These are phyloP conservation scores for Xerocomus amazonicus DNA, from an alignment of 1,284 basidiomycete species.

Conservation along the genomic window DNA sequence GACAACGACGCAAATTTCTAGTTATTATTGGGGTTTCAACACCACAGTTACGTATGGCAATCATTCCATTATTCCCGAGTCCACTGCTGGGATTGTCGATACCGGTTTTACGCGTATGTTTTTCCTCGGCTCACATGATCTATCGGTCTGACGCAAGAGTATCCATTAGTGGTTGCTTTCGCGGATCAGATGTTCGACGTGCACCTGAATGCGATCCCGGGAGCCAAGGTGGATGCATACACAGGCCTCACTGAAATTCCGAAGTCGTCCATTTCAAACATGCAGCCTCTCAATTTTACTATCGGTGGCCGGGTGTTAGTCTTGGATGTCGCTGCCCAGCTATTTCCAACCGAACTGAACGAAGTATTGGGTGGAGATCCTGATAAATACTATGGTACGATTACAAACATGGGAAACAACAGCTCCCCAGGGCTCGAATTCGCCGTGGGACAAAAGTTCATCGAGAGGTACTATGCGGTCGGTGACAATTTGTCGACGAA, in stretches of 20 bases:
- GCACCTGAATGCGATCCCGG: constrained; percentile 1
- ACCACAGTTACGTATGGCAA: constrained; percentile 13
- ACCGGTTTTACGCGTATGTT: no score
- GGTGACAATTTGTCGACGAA: background rate
- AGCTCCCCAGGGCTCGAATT: constrained; percentile 25
- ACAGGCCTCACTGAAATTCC: background rate
- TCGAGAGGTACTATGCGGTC: constrained; percentile 30
- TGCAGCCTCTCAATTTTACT: constrained; percentile 22
- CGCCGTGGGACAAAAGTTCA: constrained; percentile 27
- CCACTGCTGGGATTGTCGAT: constrained; percentile 16
- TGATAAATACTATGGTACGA: constrained; percentile 19
- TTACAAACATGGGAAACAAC: constrained; percentile 5
- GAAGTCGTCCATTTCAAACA: background rate
- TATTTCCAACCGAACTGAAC: constrained; percentile 24
- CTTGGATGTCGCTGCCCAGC: constrained; percentile 24
- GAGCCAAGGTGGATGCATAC: background rate
- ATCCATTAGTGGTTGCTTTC: background rate
- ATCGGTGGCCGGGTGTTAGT: constrained; percentile 15
- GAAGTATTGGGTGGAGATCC: constrained; percentile 11
- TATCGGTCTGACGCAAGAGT: no score
- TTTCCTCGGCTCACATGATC: no score
- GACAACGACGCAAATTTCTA: constrained; percentile 20
- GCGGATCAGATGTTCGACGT: background rate
- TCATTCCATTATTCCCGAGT: constrained; percentile 15
- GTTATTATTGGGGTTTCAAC: constrained; percentile 22